A percentile compares a stretch with the other conserved stretches of the same genome.
These are phyloP conservation scores for Beauveria sp. DNA, from an alignment of 2,329 filamentous ascomycete genomes.

Conservation along the genomic window DNA sequence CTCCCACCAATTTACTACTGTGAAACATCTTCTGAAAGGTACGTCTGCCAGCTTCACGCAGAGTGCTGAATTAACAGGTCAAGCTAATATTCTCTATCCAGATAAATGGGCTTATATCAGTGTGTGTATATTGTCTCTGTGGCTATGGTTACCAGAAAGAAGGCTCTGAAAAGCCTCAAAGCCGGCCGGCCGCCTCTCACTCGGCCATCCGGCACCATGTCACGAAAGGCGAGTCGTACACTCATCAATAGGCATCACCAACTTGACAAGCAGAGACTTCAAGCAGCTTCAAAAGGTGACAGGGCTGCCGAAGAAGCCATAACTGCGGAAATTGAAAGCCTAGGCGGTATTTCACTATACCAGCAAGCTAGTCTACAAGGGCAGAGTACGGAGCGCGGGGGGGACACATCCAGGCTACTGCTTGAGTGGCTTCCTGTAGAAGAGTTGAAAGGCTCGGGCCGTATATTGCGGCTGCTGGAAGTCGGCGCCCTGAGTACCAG, in stretches of 20 bases:
- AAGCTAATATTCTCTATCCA: not conserved
- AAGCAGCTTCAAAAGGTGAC: conserved; percentile 49
- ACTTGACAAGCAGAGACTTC: conserved; percentile 53
- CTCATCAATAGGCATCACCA: conserved; percentile 61
- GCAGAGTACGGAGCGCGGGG: conserved; percentile 57
- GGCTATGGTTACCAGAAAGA: conserved; percentile 40
- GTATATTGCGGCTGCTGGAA: conserved; percentile 64
- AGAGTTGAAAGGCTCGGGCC: conserved; percentile 19
- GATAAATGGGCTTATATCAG: too few species aligned
- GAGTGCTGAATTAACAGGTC: not conserved
- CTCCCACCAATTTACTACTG: not conserved
- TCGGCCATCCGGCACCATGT: conserved; percentile 48
- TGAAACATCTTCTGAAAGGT: not conserved
- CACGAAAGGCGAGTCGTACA: conserved; percentile 54
- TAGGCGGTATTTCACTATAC: conserved; percentile 57
- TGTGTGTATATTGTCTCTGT: not conserved
- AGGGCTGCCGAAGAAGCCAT: conserved; percentile 36
- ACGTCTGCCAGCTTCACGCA: not conserved
- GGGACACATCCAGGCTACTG: conserved; percentile 57
- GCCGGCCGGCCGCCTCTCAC: conserved; percentile 50
- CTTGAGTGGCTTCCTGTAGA: conserved; percentile 50
- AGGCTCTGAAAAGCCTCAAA: conserved; percentile 34
- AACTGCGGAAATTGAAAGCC: conserved; percentile 44
- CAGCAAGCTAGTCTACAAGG: conserved; percentile 63
- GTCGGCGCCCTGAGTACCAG: conserved; percentile 77